phyloP scores from a whole-genome alignment of 2,329 filamentous ascomycete species.

The Stagonosporopsis tanaceti region DNA sequence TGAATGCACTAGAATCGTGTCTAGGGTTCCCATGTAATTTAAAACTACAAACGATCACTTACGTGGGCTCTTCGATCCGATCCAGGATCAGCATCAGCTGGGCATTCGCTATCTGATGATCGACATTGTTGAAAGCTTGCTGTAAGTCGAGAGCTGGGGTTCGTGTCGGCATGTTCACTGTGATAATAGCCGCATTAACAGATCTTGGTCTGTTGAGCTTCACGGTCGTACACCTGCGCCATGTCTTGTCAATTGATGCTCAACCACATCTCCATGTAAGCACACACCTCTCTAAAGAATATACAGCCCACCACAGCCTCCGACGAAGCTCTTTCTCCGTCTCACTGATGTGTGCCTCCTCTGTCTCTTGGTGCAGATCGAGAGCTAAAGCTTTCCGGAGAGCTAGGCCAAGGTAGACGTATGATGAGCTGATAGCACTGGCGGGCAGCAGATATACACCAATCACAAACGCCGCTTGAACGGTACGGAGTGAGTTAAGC shows the following conservation, averaged over 20 bases:
- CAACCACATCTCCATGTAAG: too few relatives aligned
- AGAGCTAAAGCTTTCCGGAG: constrained; percentile 8
- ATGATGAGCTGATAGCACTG: constrained; percentile 13
- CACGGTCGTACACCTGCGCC: not conserved
- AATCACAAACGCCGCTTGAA: constrained; percentile 10
- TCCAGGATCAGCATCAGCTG: constrained; percentile 13
- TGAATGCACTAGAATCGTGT: not conserved
- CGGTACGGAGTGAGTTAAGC: constrained; percentile 11
- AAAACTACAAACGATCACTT: not conserved
- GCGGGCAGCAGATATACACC: constrained; percentile 8
- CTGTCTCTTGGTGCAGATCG: constrained; percentile 8
- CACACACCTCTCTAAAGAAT: constrained; percentile 7
- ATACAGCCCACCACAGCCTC: constrained; percentile 11
- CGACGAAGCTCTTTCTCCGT: constrained; percentile 10
- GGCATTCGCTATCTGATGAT: constrained; percentile 10
- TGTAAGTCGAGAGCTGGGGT: not conserved
- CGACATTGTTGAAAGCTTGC: constrained; percentile 11
- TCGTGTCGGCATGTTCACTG: not conserved
- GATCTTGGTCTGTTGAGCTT: constrained; percentile 10
- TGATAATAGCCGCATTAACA: not conserved
- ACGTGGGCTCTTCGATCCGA: constrained; percentile 4
- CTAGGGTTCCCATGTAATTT: too few relatives aligned
- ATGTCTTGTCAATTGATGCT: not conserved
- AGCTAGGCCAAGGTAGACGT: constrained; percentile 12
- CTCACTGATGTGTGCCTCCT: not conserved